Conservation (phyloP, 2,329 filamentous ascomycete genomes). For the Neonectria neomacrospora region DNA sequence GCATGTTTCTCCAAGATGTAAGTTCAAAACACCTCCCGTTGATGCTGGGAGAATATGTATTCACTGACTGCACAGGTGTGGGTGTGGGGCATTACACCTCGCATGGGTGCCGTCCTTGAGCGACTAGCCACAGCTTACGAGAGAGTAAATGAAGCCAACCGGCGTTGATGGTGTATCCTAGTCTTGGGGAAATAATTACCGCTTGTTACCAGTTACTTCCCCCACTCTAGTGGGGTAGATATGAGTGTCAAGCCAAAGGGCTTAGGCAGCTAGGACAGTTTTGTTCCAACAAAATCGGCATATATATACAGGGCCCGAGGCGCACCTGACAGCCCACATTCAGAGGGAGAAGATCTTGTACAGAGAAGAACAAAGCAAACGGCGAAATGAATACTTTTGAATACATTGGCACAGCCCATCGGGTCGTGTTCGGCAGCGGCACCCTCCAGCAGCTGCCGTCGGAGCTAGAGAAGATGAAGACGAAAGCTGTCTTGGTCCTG, state of each 20-base stretch:
- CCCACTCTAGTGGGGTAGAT: neutral
- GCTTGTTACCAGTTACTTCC: neutral
- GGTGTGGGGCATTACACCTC: slow-evolving; percentile 32
- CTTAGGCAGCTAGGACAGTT: neutral
- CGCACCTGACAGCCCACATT: neutral
- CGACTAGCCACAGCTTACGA: slow-evolving; percentile 23
- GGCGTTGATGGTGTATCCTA: neutral
- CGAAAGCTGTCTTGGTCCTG: slow-evolving; percentile 57
- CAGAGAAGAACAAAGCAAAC: neutral
- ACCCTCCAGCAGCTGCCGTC: slow-evolving; percentile 60
- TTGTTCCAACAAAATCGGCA: neutral
- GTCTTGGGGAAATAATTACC: neutral
- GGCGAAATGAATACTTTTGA: slow-evolving; percentile 63
- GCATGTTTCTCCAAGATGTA: slow-evolving; percentile 26
- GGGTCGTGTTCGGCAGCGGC: slow-evolving; percentile 67
- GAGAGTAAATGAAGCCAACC: neutral
- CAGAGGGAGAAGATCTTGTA: neutral
- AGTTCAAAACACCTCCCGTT: neutral
- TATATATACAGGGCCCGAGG: neutral
- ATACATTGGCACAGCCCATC: slow-evolving; percentile 62
- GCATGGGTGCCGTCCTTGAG: slow-evolving; percentile 22
- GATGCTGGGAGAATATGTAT: neutral
- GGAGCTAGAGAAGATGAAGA: slow-evolving; percentile 56
- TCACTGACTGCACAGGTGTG: slow-evolving; percentile 22
- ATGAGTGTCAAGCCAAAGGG: neutral